A percentile compares a stretch with the other conserved stretches of the same genome.
These are phyloP conservation scores for Davidsoniella australis DNA, from an alignment of 2,329 filamentous ascomycete genomes.

Conservation along the genomic window DNA sequence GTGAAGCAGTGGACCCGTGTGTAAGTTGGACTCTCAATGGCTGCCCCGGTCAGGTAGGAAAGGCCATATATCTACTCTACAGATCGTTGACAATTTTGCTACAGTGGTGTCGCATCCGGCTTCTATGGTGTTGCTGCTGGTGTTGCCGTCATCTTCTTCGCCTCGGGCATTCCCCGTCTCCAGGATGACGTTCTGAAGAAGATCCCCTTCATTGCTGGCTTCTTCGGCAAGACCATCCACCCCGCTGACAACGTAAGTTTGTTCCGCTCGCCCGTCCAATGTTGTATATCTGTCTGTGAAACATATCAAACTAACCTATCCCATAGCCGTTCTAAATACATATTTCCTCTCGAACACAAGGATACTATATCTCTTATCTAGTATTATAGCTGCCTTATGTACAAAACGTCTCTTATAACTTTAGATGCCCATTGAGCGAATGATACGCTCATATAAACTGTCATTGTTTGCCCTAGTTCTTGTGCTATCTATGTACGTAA, in stretches of 20 bases:
- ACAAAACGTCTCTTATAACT: slow-evolving; percentile 10
- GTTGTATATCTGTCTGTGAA: neutral
- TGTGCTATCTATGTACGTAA: too few species aligned
- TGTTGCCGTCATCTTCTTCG: slow-evolving; percentile 40
- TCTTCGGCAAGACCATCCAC: slow-evolving; percentile 10
- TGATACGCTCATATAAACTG: neutral
- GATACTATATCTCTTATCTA: neutral
- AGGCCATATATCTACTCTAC: neutral
- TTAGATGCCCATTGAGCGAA: neutral
- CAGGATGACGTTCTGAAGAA: slow-evolving; percentile 42
- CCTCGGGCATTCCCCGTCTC: slow-evolving; percentile 44
- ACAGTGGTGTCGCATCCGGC: slow-evolving; percentile 34
- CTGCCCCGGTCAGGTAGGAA: too few species aligned
- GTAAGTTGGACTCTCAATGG: slow-evolving; percentile 21
- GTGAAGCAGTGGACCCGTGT: slow-evolving; percentile 27
- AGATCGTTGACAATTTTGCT: neutral
- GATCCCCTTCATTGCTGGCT: slow-evolving; percentile 14
- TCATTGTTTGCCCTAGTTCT: too few species aligned
- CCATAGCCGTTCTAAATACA: slow-evolving; percentile 11
- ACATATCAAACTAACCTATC: neutral
- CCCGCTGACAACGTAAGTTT: slow-evolving; percentile 13
- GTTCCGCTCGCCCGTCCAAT: neutral
- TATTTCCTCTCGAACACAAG: slow-evolving; percentile 13
- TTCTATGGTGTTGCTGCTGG: slow-evolving; percentile 40
- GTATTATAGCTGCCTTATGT: slow-evolving; percentile 1